phyloP scores from a whole-genome alignment of 306 rosid genomes.

The Prunus salicina region DNA sequence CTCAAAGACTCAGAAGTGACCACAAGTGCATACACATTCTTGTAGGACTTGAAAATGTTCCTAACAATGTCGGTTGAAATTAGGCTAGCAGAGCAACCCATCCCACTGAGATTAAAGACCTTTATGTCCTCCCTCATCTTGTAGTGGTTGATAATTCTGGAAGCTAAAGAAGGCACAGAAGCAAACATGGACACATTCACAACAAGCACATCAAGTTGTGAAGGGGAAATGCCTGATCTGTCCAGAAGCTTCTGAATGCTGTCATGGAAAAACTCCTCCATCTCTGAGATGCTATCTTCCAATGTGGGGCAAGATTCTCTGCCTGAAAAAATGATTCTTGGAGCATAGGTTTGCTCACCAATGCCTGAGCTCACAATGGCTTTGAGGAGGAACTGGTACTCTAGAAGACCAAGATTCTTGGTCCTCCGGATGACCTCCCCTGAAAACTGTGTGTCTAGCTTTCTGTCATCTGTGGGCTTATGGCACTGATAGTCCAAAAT shows the following conservation, averaged over 20 bases:
- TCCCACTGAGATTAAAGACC: conserved; percentile 74
- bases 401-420: conserved; percentile 52
- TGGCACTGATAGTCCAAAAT: conserved; percentile 66
- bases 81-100: conserved; percentile 93
- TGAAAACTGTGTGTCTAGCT: conserved; percentile 53
- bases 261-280: conserved; percentile 76
- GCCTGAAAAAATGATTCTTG: conserved; percentile 54
- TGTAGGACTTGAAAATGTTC: conserved; percentile 48
- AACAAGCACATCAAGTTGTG: conserved; percentile 71
- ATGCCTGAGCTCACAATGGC: conserved; percentile 89
- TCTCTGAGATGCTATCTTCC: conserved; percentile 42
- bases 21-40: conserved; percentile 60
- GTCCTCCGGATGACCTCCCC: conserved; percentile 52
- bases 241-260: conserved; percentile 50
- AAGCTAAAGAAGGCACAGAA: conserved; percentile 53
- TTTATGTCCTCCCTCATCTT: conserved; percentile 71
- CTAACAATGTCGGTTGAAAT: conserved; percentile 58
- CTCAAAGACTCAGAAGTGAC: conserved; percentile 78
- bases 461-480: conserved; percentile 71
- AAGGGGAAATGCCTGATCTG: conserved; percentile 47
- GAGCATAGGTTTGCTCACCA: conserved; percentile 89
- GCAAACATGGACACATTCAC: conserved; percentile 76
- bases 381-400: conserved; percentile 74
- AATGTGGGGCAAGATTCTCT: conserved; percentile 51
- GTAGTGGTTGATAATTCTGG: conserved; percentile 56